These are phyloP conservation scores for Hanseniaspora guilliermondii DNA, from an alignment of 805 yeast species.

Conservation along the genomic window DNA sequence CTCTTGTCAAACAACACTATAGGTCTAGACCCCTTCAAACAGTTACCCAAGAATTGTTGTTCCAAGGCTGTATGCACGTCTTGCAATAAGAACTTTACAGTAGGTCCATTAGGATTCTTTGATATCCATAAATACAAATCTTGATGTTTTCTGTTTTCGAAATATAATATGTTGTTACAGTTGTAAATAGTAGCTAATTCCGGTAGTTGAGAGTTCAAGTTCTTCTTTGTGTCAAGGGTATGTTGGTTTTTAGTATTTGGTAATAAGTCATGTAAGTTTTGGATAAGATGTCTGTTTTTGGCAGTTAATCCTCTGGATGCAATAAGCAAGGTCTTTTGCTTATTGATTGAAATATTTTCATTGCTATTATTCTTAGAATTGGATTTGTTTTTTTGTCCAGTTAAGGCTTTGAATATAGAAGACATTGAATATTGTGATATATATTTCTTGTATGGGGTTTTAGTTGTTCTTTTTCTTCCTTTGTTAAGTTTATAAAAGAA, in stretches of 20 bases:
- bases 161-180: slow-evolving; percentile 87
- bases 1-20: slow-evolving; percentile 73
- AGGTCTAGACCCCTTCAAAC: slow-evolving; percentile 91
- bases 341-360: slow-evolving; percentile 54
- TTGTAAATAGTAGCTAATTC: slow-evolving; percentile 95
- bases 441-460: no score
- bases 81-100: slow-evolving; percentile 83
- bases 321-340: slow-evolving; percentile 77
- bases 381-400: slow-evolving; percentile 33
- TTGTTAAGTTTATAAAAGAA: no score
- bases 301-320: slow-evolving; percentile 91
- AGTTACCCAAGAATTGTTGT: slow-evolving; percentile 90
- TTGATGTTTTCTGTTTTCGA: slow-evolving; percentile 91
- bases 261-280: slow-evolving; percentile 61
- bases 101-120: slow-evolving; percentile 97
- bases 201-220: slow-evolving; percentile 63
- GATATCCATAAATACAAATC: slow-evolving; percentile 91
- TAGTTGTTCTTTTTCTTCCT: no score
- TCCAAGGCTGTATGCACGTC: slow-evolving; percentile 94
- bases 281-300: slow-evolving; percentile 88
- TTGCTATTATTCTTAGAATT: slow-evolving; percentile 22
- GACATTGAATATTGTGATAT: slow-evolving; percentile 36
- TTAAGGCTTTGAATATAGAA: slow-evolving; percentile 55
- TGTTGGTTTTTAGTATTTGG: slow-evolving; percentile 97
- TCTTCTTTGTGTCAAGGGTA: slow-evolving; percentile 84